Evolutionary conservation across 2,329 filamentous ascomycete species (phyloP).

Genomic region (Eutypa lata): DNA sequence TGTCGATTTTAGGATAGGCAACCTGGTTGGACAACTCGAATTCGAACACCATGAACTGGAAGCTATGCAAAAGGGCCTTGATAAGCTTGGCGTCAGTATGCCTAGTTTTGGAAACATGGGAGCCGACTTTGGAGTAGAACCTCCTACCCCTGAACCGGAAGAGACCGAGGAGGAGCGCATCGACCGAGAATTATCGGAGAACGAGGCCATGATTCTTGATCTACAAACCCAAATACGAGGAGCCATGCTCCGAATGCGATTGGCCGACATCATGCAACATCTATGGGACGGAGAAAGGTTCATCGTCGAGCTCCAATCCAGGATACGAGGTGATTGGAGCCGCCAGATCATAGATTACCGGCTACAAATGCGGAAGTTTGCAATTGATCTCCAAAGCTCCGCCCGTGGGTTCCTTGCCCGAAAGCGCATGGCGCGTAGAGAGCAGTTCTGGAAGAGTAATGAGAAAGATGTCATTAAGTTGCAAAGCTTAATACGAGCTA

Average conservation of each 20-base stretch:
- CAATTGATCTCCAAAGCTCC: constrained; percentile 74
- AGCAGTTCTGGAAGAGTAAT: constrained; percentile 65
- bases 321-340: constrained; percentile 83
- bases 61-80: constrained; percentile 92
- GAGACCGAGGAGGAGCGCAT: constrained; percentile 91
- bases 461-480: constrained; percentile 73
- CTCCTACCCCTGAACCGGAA: constrained; percentile 66
- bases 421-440: constrained; percentile 56
- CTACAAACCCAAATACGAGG: constrained; percentile 86
- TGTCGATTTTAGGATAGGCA: constrained; percentile 92
- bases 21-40: constrained; percentile 91
- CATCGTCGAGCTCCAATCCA: constrained; percentile 79
- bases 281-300: constrained; percentile 83
- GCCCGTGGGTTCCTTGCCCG: constrained; percentile 74
- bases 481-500: constrained; percentile 76
- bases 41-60: constrained; percentile 98
- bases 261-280: constrained; percentile 80
- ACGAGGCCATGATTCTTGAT: constrained; percentile 69
- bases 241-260: constrained; percentile 69
- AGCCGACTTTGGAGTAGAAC: constrained; percentile 87
- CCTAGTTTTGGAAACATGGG: constrained; percentile 98
- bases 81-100: constrained; percentile 93
- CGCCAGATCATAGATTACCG: constrained; percentile 81
- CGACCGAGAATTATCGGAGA: constrained; percentile 75
- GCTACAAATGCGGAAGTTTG: constrained; percentile 78